These are phyloP conservation scores for Trypanosoma congolense DNA, from an alignment of 208 protist species.

Conservation along the genomic window DNA sequence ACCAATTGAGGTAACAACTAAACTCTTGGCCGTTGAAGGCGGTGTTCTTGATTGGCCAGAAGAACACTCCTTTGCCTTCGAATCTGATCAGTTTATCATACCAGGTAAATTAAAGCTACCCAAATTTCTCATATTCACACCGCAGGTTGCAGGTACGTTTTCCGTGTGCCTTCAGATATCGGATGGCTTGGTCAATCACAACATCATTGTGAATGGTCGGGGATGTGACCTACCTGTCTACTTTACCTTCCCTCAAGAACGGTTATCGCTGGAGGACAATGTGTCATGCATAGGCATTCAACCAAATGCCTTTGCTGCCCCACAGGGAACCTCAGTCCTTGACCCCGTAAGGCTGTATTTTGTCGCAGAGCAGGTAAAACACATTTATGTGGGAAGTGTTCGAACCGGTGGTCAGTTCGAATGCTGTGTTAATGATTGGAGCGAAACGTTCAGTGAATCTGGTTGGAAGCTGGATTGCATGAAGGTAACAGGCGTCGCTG, in stretches of 20 bases:
- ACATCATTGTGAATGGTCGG: slow-evolving; percentile 29
- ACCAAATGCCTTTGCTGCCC: slow-evolving; percentile 4
- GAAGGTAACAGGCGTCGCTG: slow-evolving; percentile 23
- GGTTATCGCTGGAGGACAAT: slow-evolving; percentile 1
- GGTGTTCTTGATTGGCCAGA: slow-evolving; percentile 19
- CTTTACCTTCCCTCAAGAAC: slow-evolving; percentile 22
- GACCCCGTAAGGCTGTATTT: slow-evolving; percentile 40
- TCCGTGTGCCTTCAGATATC: slow-evolving; percentile 17
- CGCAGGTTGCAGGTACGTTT: slow-evolving; percentile 25
- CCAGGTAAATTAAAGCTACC: slow-evolving; percentile 25
- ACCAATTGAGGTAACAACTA: slow-evolving; percentile 45
- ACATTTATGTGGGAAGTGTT: slow-evolving; percentile 39
- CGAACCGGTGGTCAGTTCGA: slow-evolving; percentile 35
- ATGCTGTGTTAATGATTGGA: slow-evolving; percentile 42
- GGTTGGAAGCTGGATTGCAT: slow-evolving; percentile 36
- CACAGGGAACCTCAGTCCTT: slow-evolving; percentile 14
- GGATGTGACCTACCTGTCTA: slow-evolving; percentile 26
- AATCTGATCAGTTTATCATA: slow-evolving; percentile 35
- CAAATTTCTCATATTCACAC: slow-evolving; percentile 26
- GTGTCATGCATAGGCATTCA: slow-evolving; percentile 7
- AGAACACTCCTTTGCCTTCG: slow-evolving; percentile 41
- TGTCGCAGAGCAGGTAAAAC: slow-evolving; percentile 34
- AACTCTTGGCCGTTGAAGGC: slow-evolving; percentile 14
- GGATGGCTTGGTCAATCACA: slow-evolving; percentile 38
- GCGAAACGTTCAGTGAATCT: slow-evolving; percentile 27